These are phyloP conservation scores for Coemansia sp. DNA, from an alignment of 192 early-diverging fungal species.

Conservation along the genomic window DNA sequence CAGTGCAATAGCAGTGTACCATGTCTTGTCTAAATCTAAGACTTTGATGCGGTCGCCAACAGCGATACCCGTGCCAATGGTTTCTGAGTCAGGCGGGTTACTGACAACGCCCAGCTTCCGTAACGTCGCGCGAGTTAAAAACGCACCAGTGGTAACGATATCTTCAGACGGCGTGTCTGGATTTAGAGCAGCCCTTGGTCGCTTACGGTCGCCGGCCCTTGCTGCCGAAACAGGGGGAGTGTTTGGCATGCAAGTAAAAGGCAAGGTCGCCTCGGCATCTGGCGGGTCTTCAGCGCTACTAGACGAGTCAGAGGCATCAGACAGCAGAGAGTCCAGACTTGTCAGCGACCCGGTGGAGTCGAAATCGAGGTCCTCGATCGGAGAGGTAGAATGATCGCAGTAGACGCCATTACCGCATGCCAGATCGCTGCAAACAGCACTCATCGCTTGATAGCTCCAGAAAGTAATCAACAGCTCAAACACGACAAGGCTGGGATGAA, in stretches of 20 bases:
- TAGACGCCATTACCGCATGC: neutral
- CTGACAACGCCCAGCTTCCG: constrained; percentile 38
- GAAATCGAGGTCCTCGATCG: constrained; percentile 20
- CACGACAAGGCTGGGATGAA: neutral
- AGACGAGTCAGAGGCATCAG: constrained; percentile 6
- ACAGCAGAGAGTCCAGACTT: constrained; percentile 19
- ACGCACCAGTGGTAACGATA: constrained; percentile 54
- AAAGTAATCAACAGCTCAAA: too few relatives aligned
- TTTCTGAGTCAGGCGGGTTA: constrained; percentile 9
- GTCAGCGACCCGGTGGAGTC: constrained; percentile 30
- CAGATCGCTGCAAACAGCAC: neutral
- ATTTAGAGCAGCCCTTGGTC: neutral
- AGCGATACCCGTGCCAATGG: constrained; percentile 9
- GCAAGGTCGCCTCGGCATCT: neutral
- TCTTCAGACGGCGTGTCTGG: neutral
- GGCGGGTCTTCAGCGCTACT: constrained; percentile 1
- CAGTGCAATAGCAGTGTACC: constrained; percentile 39
- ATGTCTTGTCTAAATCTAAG: constrained; percentile 30
- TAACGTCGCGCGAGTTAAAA: constrained; percentile 51
- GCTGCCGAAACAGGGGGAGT: neutral
- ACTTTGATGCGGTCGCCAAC: constrained; percentile 37
- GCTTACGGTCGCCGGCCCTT: neutral
- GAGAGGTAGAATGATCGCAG: neutral
- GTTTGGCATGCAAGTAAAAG: neutral
- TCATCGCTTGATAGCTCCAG: neutral